phyloP scores from a whole-genome alignment of 306 rosid genomes.

The Quercus aquifolioides region DNA sequence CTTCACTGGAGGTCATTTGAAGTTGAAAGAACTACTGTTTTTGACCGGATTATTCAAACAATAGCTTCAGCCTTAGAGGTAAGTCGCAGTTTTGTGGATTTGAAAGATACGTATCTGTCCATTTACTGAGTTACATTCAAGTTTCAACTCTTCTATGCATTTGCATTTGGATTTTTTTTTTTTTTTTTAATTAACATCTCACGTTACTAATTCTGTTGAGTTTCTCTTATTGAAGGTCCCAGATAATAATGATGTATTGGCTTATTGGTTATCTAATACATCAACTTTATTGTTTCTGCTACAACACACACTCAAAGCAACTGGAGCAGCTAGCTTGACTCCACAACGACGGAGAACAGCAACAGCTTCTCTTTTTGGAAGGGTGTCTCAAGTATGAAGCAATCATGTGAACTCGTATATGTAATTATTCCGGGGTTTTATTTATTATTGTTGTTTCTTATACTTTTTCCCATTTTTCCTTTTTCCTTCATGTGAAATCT shows the following conservation, averaged over 20 bases:
- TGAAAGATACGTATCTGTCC: neutral
- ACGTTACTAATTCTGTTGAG: constrained; percentile 25
- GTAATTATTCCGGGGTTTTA: neutral
- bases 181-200: constrained; percentile 12
- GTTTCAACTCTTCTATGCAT: constrained; percentile 12
- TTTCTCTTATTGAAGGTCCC: constrained; percentile 60
- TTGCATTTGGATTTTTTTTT: constrained; percentile 9
- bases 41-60: constrained; percentile 93
- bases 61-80: constrained; percentile 98
- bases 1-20: constrained; percentile 99
- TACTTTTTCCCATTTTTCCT: constrained; percentile 15
- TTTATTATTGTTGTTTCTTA: constrained; percentile 12
- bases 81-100: constrained; percentile 20
- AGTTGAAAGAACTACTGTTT: constrained; percentile 95
- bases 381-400: constrained; percentile 94
- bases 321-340: constrained; percentile 99
- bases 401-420: constrained; percentile 16
- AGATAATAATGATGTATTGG: constrained; percentile 81
- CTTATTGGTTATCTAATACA: constrained; percentile 97
- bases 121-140: constrained; percentile 7
- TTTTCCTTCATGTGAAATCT: constrained; percentile 20
- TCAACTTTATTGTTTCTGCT: constrained; percentile 91
- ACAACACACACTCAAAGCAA: constrained; percentile 99
- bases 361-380: constrained; percentile 93
- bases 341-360: constrained; percentile 95